These are phyloP conservation scores for Fusarium acutatum DNA, from an alignment of 2,329 filamentous ascomycete genomes.

Conservation along the genomic window DNA sequence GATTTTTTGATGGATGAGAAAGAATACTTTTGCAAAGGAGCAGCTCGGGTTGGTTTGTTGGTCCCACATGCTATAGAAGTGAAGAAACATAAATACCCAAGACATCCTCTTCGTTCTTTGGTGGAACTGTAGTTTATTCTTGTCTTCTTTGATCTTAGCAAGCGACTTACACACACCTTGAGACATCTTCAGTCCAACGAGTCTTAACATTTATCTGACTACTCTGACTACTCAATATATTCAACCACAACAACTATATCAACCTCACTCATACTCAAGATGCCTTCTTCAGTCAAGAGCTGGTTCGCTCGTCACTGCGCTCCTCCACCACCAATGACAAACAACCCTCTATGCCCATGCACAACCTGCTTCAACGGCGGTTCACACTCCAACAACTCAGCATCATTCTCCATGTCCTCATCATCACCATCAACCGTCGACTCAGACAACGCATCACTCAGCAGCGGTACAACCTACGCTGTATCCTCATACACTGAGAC, in stretches of 20 bases:
- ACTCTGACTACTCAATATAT: background rate
- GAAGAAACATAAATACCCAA: conserved; percentile 39
- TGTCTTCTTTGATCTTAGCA: conserved; percentile 4
- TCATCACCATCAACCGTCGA: conserved; percentile 6
- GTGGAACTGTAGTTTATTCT: background rate
- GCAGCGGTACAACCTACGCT: conserved; percentile 31
- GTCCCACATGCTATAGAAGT: conserved; percentile 25
- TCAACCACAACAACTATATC: background rate
- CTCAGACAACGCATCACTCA: conserved; percentile 38
- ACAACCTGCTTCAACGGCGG: conserved; percentile 46
- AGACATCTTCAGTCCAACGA: background rate
- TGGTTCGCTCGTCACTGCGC: conserved; percentile 54
- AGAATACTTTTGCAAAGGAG: background rate
- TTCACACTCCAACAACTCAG: conserved; percentile 28
- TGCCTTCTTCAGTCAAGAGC: conserved; percentile 46
- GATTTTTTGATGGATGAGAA: background rate
- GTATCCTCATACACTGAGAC: conserved; percentile 35
- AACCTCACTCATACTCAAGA: conserved; percentile 22
- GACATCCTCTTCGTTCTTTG: background rate
- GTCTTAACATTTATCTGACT: background rate
- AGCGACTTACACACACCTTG: background rate
- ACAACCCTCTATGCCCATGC: conserved; percentile 48
- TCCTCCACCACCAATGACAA: conserved; percentile 49
- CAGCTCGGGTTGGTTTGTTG: conserved; percentile 13
- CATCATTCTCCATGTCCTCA: conserved; percentile 19